Evolutionary conservation across 345 rosid species (phyloP).

Genomic region (Salix suchowensis): DNA sequence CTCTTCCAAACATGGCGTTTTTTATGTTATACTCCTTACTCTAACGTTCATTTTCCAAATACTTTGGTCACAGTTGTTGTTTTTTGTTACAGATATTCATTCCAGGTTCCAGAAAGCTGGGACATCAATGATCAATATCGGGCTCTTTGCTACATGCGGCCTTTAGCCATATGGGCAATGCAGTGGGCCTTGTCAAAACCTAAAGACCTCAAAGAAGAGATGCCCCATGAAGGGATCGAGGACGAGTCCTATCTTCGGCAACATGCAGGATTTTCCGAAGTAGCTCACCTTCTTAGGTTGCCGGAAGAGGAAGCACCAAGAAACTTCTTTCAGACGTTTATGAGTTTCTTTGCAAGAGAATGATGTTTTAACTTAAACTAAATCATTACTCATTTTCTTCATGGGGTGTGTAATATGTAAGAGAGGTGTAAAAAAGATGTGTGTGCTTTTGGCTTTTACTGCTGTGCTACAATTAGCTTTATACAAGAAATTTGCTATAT

Average conservation of each 20-base stretch:
- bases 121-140: constrained; percentile 45
- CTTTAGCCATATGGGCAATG: constrained; percentile 78
- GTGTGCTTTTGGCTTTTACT: too few species aligned
- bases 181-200: constrained; percentile 70
- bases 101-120: constrained; percentile 80
- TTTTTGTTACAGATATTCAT: constrained; percentile 44
- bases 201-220: constrained; percentile 23
- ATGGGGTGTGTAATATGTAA: background rate
- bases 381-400: background rate
- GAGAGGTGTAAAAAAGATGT: too few species aligned
- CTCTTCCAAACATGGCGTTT: too few species aligned
- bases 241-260: constrained; percentile 35
- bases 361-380: constrained; percentile 17
- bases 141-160: constrained; percentile 73
- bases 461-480: too few species aligned
- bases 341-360: constrained; percentile 40
- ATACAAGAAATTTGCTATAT: too few species aligned
- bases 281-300: constrained; percentile 49
- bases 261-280: constrained; percentile 55
- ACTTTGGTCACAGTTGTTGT: too few species aligned
- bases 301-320: constrained; percentile 36
- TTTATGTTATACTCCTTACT: too few species aligned
- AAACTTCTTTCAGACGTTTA: constrained; percentile 41
- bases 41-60: too few species aligned
- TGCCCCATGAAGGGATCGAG: constrained; percentile 23